Evolutionary conservation across 331 rosid species (phyloP), one percentile per base, ranked within the genome.

Genomic region (Dryas integrifolia): DNA sequence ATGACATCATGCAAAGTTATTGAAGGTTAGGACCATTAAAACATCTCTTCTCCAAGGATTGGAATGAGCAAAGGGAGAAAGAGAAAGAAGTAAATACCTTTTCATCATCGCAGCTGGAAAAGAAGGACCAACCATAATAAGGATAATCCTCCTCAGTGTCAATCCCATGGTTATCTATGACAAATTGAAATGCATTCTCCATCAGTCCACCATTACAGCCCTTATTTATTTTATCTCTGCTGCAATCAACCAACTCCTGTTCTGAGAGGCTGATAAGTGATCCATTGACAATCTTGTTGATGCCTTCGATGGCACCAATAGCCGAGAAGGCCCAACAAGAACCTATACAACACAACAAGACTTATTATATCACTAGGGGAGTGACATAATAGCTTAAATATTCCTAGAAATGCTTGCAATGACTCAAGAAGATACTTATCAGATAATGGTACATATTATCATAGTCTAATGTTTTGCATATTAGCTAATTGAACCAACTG

Each of bases 241-340:
- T 97, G 57, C 97, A 94, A 69, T 94, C 98, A 58, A 94, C 62
- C 52, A 94, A 65, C 74, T 91, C 95, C 80, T 94, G 98, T 76
- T 94, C 98, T 21, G 98, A 91, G 69, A 94, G 91, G 73, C 96
- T 94, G 53, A 76, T 58, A 60, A 94, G 96, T 56, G 98, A 89
- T 14, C 95, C 98, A 0, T 97, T 85, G 47, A 82, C 94, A 65
- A 94, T 88, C 82, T 94, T 87, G 65, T 91, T 94, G 82, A 94
- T 86, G 11, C 92, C 98, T 89, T 94, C 98, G 38, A 94, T 85
- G 35, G 98, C 98, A 38, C 98, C 98, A 0, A 95, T 94, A 10
- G 96, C 90, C 12, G 98, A 82, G 83, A 94, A 94, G 41, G 98
- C 50, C 98, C 97, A 94, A 76, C 98, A 91, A 65, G 96, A 92